Conservation (phyloP, 306 rosid genomes). For the Lotus japonicus region DNA sequence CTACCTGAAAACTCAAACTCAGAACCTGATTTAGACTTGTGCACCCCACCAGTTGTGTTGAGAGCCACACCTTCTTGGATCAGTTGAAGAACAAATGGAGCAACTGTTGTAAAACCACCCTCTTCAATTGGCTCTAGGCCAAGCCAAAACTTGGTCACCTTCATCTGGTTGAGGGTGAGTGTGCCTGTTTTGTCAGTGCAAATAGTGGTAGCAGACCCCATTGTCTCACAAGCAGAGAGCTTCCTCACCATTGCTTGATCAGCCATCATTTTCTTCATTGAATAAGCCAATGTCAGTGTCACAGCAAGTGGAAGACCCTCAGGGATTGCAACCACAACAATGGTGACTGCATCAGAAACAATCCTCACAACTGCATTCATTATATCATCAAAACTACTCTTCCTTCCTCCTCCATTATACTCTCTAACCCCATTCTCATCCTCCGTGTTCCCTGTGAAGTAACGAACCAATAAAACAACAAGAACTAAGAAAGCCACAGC, state of each 20-base stretch:
- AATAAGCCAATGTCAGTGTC: slow-evolving; percentile 32
- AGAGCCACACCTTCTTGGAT: slow-evolving; percentile 32
- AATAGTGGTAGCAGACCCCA: slow-evolving; percentile 36
- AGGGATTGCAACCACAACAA: slow-evolving; percentile 36
- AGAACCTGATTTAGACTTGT: background rate
- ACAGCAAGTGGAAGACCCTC: slow-evolving; percentile 35
- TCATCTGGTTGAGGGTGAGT: slow-evolving; percentile 33
- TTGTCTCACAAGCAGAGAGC: slow-evolving; percentile 33
- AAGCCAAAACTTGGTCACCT: slow-evolving; percentile 32
- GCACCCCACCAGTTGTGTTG: slow-evolving; percentile 25
- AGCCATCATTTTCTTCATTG: slow-evolving; percentile 43
- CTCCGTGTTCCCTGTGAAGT: slow-evolving; percentile 32
- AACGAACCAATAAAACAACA: slow-evolving; percentile 23
- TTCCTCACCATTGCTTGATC: slow-evolving; percentile 38
- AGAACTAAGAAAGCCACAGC: slow-evolving; percentile 28
- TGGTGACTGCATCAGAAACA: slow-evolving; percentile 32
- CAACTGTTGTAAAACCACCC: background rate
- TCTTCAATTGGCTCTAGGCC: slow-evolving; percentile 9
- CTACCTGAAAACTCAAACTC: slow-evolving; percentile 29
- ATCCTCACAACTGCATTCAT: slow-evolving; percentile 26
- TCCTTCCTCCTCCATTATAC: slow-evolving; percentile 22
- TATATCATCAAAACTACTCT: slow-evolving; percentile 22
- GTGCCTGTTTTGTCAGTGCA: slow-evolving; percentile 37
- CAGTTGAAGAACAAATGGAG: slow-evolving; percentile 21
- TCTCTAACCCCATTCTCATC: slow-evolving; percentile 7